Percentiles rank a stretch among this genome's conserved stretches.
Evolutionary conservation across 495 filamentous ascomycete genomes (phyloP).

Genomic region (Bryoglossum gracile): DNA sequence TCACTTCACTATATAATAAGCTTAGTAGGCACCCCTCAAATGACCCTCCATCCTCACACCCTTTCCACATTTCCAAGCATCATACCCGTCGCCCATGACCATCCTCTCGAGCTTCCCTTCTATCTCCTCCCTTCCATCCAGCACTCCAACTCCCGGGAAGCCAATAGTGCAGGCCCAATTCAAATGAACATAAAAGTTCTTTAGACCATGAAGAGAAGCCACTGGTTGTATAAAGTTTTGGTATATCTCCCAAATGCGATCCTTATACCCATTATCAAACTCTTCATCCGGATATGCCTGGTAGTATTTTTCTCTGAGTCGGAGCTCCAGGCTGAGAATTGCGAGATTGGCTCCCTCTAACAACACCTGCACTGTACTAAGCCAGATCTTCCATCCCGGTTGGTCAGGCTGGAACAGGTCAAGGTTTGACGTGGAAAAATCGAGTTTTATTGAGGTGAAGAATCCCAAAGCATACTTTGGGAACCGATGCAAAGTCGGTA

Average conservation of each 20-base stretch:
- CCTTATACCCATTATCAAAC: neutral
- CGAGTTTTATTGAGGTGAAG: neutral
- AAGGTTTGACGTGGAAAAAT: neutral
- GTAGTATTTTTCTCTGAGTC: neutral
- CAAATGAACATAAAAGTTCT: neutral
- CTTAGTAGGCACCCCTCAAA: too few relatives aligned
- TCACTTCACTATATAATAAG: too few relatives aligned
- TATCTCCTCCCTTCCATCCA: neutral
- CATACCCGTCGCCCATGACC: neutral
- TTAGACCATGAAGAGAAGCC: neutral
- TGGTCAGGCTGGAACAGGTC: neutral
- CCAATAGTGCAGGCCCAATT: neutral
- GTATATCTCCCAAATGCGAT: neutral
- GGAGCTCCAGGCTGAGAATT: neutral
- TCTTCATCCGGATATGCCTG: neutral
- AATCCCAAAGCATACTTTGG: neutral
- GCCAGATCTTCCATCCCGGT: neutral
- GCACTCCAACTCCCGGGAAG: neutral
- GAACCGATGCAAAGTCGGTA: neutral
- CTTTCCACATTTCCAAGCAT: constrained; percentile 1
- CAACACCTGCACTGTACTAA: neutral
- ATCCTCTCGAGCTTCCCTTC: neutral
- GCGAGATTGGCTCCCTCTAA: neutral
- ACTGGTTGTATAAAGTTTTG: neutral
- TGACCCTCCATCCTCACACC: neutral